A percentile compares a stretch with the other conserved stretches of the same genome.
Evolutionary conservation across 2,329 filamentous ascomycete species (phyloP).

Genomic region (Daldinia eschscholtzii): DNA sequence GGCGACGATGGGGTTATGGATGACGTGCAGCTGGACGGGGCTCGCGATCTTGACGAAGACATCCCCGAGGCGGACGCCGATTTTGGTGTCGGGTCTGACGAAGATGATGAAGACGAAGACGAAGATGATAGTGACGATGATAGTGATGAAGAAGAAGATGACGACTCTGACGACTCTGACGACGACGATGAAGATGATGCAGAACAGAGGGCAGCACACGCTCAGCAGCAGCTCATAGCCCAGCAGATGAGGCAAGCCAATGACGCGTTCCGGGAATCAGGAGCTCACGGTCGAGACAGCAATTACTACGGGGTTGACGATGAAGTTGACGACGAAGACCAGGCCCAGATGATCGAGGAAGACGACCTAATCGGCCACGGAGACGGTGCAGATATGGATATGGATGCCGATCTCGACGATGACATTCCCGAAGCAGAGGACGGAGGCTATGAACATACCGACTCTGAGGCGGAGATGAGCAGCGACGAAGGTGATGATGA

Average conservation of each 20-base stretch:
- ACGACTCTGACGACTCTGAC: conserved; percentile 57
- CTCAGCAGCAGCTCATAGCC: conserved; percentile 63
- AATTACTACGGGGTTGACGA: conserved; percentile 67
- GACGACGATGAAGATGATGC: conserved; percentile 55
- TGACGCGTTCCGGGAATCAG: conserved; percentile 71
- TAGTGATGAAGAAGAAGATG: conserved; percentile 52
- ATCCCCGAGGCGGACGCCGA: conserved; percentile 75
- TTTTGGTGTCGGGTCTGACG: conserved; percentile 63
- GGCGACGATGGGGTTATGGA: conserved; percentile 63
- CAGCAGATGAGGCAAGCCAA: conserved; percentile 68
- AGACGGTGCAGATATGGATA: conserved; percentile 62
- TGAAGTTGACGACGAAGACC: conserved; percentile 67
- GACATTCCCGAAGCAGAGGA: conserved; percentile 75
- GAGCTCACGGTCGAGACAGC: conserved; percentile 64
- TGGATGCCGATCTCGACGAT: conserved; percentile 78
- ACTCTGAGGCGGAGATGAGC: conserved; percentile 73
- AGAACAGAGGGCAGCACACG: conserved; percentile 50
- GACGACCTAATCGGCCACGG: conserved; percentile 65
- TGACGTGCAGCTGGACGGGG: conserved; percentile 68
- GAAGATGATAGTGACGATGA: conserved; percentile 55
- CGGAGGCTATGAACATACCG: conserved; percentile 81
- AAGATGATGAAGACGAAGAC: conserved; percentile 57
- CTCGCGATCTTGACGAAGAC: conserved; percentile 77
- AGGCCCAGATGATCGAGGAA: conserved; percentile 72
- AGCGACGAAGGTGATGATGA: conserved; percentile 61